phyloP scores from a whole-genome alignment of 2,329 filamentous ascomycete species.

The Amesomyces nigricolor region DNA sequence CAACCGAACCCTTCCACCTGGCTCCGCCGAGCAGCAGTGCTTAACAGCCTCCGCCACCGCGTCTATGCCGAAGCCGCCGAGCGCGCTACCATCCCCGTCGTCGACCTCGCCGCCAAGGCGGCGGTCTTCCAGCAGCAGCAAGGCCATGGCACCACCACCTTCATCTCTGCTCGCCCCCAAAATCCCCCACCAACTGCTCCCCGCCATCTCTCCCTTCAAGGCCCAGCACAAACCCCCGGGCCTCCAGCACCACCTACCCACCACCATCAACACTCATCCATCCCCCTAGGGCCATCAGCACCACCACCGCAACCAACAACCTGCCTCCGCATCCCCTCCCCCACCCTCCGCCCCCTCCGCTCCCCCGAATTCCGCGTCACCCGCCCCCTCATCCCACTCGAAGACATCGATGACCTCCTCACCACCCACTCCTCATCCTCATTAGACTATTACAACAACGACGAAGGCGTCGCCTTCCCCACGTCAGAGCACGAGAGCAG shows the following conservation, averaged over 20 bases:
- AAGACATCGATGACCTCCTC: constrained; percentile 25
- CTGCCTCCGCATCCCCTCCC: constrained; percentile 18
- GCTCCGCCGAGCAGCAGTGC: constrained; percentile 58
- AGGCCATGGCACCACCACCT: constrained; percentile 23
- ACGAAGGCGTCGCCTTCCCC: constrained; percentile 47
- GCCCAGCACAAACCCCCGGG: background rate
- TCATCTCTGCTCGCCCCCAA: background rate
- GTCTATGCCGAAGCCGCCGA: constrained; percentile 36
- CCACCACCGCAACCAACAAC: constrained; percentile 1
- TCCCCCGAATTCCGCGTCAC: constrained; percentile 33
- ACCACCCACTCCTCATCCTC: no score
- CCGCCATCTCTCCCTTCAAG: background rate
- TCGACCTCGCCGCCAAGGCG: constrained; percentile 31
- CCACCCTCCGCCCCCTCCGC: constrained; percentile 25
- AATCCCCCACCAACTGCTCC: background rate
- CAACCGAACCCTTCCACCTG: constrained; percentile 34
- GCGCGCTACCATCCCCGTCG: constrained; percentile 30
- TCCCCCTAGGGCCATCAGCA: background rate
- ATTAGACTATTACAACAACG: constrained; percentile 30
- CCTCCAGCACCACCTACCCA: background rate
- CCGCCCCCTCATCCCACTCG: constrained; percentile 13
- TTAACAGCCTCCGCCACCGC: constrained; percentile 53
- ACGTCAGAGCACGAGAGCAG: constrained; percentile 41
- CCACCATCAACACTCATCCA: no score
- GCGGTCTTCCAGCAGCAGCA: constrained; percentile 28